Percentiles rank a stretch among this genome's conserved stretches.
Conservation (phyloP, 2,329 filamentous ascomycete species). For the Neofusicoccum parvum region DNA sequence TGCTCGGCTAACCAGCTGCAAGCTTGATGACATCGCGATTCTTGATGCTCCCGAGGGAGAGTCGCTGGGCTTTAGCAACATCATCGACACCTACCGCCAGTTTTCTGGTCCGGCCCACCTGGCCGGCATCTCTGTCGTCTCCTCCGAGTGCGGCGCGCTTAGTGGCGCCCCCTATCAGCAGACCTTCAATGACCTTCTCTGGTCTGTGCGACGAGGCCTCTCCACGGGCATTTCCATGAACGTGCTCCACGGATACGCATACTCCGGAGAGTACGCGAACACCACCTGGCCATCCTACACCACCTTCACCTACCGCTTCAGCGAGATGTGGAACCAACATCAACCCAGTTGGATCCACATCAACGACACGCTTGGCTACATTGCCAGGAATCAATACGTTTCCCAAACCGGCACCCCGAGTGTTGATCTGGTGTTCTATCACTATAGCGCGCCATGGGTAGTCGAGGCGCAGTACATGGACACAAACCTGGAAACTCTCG, state of each 20-base stretch:
- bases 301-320: constrained; percentile 47
- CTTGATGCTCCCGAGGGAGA: constrained; percentile 39
- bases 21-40: constrained; percentile 31
- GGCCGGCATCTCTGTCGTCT: constrained; percentile 33
- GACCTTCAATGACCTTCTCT: constrained; percentile 36
- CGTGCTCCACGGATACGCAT: constrained; percentile 49
- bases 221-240: constrained; percentile 48
- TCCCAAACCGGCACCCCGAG: constrained; percentile 44
- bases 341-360: constrained; percentile 49
- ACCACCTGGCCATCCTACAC: constrained; percentile 55
- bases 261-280: constrained; percentile 45
- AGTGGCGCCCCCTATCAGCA: constrained; percentile 30
- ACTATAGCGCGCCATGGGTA: constrained; percentile 25
- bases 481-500: constrained; percentile 24
- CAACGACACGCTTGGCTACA: constrained; percentile 40
- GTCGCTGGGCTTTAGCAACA: constrained; percentile 35
- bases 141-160: constrained; percentile 38
- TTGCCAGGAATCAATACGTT: constrained; percentile 42
- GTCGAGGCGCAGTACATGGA: constrained; percentile 23
- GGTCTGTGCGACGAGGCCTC: constrained; percentile 42
- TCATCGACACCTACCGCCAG: constrained; percentile 38
- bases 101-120: constrained; percentile 37
- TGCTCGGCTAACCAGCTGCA: background rate
- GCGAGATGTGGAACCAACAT: constrained; percentile 42
- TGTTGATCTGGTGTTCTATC: constrained; percentile 47